Conservation (phyloP, 345 rosid genomes). For the Dimocarpus longan region DNA sequence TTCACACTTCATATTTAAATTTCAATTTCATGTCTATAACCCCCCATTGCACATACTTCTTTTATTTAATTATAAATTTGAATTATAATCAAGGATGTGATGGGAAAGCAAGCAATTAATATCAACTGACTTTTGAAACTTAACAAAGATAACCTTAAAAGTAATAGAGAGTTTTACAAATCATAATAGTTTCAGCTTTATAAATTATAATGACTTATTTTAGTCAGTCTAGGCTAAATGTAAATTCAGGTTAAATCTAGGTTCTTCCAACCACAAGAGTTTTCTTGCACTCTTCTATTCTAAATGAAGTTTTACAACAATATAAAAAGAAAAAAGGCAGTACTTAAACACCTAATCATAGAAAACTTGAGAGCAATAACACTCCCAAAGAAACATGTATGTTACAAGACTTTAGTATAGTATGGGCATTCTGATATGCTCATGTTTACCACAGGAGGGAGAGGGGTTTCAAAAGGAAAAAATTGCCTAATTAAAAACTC, state of each 20-base stretch:
- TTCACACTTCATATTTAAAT: not conserved
- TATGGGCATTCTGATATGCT: not conserved
- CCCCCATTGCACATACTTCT: not conserved
- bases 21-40: not conserved
- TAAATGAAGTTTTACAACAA: not conserved
- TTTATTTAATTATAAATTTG: not conserved
- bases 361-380: not conserved
- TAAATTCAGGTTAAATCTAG: not conserved
- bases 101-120: not conserved
- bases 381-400: not conserved
- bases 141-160: not conserved
- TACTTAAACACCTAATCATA: not conserved
- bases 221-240: not conserved
- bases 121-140: not conserved
- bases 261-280: not conserved
- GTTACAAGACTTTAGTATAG: not conserved
- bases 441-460: not conserved
- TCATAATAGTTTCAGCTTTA: not conserved
- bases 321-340: conserved; percentile 3
- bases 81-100: not conserved
- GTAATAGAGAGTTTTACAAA: not conserved
- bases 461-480: not conserved
- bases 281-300: not conserved
- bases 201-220: not conserved
- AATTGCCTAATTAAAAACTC: conserved; percentile 24